These are phyloP conservation scores for Salix viminalis DNA, from an alignment of 345 rosid species.

Conservation along the genomic window DNA sequence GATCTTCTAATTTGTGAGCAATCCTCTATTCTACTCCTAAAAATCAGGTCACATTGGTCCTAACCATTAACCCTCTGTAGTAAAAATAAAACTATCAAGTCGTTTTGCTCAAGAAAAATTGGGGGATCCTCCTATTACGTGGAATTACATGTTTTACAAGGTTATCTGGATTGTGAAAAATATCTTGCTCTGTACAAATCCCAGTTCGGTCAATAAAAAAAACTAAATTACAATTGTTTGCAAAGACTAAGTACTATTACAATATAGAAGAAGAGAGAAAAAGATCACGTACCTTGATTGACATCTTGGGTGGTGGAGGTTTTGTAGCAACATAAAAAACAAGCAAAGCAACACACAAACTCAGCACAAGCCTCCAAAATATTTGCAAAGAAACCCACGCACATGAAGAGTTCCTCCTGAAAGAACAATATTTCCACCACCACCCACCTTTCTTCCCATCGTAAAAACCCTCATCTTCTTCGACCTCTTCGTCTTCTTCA, in stretches of 20 bases:
- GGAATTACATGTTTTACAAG: background rate
- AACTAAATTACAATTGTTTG: too few species aligned
- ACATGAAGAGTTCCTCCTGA: constrained; percentile 41
- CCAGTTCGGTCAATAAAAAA: too few species aligned
- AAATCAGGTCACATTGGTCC: too few species aligned
- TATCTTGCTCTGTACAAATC: too few species aligned
- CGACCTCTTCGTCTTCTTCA: constrained; percentile 8
- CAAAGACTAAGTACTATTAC: too few species aligned
- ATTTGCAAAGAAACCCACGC: constrained; percentile 63
- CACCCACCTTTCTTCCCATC: constrained; percentile 26
- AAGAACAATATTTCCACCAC: constrained; percentile 58
- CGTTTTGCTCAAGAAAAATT: too few species aligned
- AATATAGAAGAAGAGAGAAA: background rate
- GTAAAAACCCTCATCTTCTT: constrained; percentile 16
- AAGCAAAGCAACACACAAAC: constrained; percentile 68
- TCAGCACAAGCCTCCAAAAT: constrained; percentile 65
- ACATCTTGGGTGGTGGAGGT: constrained; percentile 66
- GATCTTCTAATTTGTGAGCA: too few species aligned
- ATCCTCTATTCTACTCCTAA: too few species aligned
- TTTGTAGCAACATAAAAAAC: constrained; percentile 76
- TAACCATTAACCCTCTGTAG: too few species aligned
- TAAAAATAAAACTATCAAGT: too few species aligned
- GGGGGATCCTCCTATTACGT: too few species aligned
- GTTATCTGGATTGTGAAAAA: background rate
- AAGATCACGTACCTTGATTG: constrained; percentile 46